Evolutionary conservation across 1,284 basidiomycete genomes (phyloP), one percentile per base, ranked within the genome.

Genomic region (Heterobasidion annosum): DNA sequence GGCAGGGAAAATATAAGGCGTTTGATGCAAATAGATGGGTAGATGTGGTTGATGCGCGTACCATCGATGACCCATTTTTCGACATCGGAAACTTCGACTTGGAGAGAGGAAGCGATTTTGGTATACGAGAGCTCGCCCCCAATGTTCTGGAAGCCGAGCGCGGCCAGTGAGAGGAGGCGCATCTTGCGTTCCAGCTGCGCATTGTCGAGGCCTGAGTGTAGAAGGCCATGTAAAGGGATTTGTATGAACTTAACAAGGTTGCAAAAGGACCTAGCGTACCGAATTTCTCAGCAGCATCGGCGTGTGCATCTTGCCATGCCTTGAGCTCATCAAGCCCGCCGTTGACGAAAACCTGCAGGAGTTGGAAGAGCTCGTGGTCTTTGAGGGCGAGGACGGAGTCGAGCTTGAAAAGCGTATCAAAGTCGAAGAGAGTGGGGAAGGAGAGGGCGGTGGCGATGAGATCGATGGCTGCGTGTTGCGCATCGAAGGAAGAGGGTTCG

Each of bases 61-160:
- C 93, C 88, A 69, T 96, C 93, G 63, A 96, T 96, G 51, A 88
- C 85, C 92, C 91, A 96, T 64, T 82, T 84, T 68, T 97, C 94
- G 33, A 97, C 91, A 56, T 92, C 77, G 34, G 77, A 73, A 25
- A 71, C 63, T 42, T 85, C 78, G 10, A 95, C 79, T 57, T 85
- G 78, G 47, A 96, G 71, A 8, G 81, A 76, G 12, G 81, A 71
- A 1, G 88, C 85, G 53, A 96, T 81, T 62, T 81, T 80, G 16
- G 81, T 66, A 69, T 97, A 97, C 0, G 84, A 68, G 13, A 97
- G 72, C 62, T 88, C 83, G 53, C 84, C 81, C 18, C 91, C 88
- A 50, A 92, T 76, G 60, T 90, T 81, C 58, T 85, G 74, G 62
- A 89, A 87, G 33, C 83, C 89, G 33, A 96, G 77, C 1, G 89